These are phyloP conservation scores for Boechera divaricarpa DNA, from an alignment of 345 rosid species.

Conservation along the genomic window DNA sequence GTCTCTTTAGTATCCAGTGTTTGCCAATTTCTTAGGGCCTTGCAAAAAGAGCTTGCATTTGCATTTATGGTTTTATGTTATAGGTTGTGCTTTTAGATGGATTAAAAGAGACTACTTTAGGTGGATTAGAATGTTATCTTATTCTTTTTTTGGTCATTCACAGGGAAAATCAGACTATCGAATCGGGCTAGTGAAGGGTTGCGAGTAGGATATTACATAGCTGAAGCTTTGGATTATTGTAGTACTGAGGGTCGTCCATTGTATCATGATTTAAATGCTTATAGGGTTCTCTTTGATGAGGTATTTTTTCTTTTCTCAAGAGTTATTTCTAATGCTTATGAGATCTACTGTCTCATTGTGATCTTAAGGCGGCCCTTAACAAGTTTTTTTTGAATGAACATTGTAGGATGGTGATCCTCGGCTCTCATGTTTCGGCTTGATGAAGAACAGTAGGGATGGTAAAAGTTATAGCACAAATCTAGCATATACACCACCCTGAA, in stretches of 20 bases:
- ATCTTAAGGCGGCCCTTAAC: not conserved
- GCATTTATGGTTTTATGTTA: constrained; percentile 14
- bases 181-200: constrained; percentile 97
- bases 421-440: constrained; percentile 96
- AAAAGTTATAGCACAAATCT: constrained; percentile 94
- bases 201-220: constrained; percentile 85
- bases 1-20: not conserved
- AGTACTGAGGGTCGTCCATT: constrained; percentile 75
- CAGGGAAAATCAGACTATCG: constrained; percentile 98
- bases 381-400: constrained; percentile 26
- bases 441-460: constrained; percentile 95
- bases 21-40: constrained; percentile 1
- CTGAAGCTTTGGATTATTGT: constrained; percentile 95
- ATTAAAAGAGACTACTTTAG: not conserved
- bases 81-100: constrained; percentile 3
- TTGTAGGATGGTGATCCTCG: constrained; percentile 95
- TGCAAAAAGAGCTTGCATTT: constrained; percentile 17
- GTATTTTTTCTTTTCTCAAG: constrained; percentile 46
- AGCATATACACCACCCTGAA: constrained; percentile 96
- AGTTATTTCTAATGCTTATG: not conserved
- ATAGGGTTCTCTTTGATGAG: constrained; percentile 98
- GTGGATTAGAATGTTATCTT: constrained; percentile 3
- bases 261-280: constrained; percentile 97
- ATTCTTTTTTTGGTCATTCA: constrained; percentile 26
- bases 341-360: not conserved